phyloP scores from a whole-genome alignment of 805 yeast genomes.

The Cyberlindnera maclurae region DNA sequence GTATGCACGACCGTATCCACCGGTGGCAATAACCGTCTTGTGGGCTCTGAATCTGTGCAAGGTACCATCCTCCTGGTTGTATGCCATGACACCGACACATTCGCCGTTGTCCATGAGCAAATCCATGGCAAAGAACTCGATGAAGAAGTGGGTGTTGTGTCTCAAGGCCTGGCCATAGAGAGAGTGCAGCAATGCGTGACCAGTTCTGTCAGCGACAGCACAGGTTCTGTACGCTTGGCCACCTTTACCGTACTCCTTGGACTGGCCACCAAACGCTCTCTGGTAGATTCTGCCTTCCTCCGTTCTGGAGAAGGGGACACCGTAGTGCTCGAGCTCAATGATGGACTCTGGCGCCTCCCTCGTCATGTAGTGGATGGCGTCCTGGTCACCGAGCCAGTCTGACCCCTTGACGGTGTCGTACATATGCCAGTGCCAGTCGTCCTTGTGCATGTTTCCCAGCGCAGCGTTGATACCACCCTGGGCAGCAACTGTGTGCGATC shows the following conservation, averaged over 20 bases:
- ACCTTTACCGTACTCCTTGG: constrained; percentile 92
- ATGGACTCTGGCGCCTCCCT: constrained; percentile 95
- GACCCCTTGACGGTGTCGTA: constrained; percentile 99
- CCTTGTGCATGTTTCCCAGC: constrained; percentile 95
- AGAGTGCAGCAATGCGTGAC: constrained; percentile 94
- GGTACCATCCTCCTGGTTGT: constrained; percentile 98
- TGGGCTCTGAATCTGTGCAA: constrained; percentile 96
- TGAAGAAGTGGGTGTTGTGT: constrained; percentile 96
- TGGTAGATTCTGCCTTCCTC: constrained; percentile 96
- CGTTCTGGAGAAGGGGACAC: constrained; percentile 97
- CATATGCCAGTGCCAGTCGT: constrained; percentile 99
- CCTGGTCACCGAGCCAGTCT: constrained; percentile 99
- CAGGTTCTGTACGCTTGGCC: constrained; percentile 99
- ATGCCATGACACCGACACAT: constrained; percentile 95
- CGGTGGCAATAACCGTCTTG: constrained; percentile 94
- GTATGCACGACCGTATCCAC: constrained; percentile 98
- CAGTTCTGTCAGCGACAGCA: constrained; percentile 99
- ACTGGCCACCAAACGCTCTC: constrained; percentile 98
- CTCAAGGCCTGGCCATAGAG: constrained; percentile 93
- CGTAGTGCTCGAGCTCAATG: constrained; percentile 94
- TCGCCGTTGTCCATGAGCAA: constrained; percentile 91
- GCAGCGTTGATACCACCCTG: constrained; percentile 99
- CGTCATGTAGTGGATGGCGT: constrained; percentile 98
- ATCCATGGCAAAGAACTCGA: constrained; percentile 94
- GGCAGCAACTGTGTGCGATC: constrained; percentile 98